Base-by-base conservation (phyloP, 192 early-diverging fungal species). In the Coemansia sp. region DNA sequence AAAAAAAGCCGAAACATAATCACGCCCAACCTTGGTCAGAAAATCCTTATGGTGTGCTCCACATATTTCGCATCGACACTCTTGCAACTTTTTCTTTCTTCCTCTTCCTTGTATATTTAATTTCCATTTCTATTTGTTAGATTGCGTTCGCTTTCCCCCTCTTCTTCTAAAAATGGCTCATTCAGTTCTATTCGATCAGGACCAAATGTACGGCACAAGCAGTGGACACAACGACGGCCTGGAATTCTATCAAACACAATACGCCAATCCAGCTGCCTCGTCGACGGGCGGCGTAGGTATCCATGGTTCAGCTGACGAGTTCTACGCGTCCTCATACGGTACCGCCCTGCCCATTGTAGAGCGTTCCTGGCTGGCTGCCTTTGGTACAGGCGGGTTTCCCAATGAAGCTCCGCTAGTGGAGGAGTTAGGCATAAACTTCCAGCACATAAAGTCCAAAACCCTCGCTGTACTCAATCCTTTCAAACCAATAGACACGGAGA, bases 351-450 rank as follows among this genome's bases (percentile, higher is more conserved):
- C 71, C 1, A 78, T 79, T 38, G 84, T 85, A 4, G 76, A 75
- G 71, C 73, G 76, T 16, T 79, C 76, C 13, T 82, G 73, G 68
- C 60, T 77, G 71, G 84, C 84, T 2, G 97, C 97, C 10, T 98
- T 99, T 85, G 89, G 91, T 24, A 91, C 95, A 5, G 95, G 95
- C 35, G 96, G 93, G 8, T 90, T 93, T 59, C 92, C 90, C 35
- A 94, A 93, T 61, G 97, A 99, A 68, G 92, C 93, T 38, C 95
- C 97, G 53, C 76, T 99, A 61, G 73, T 99, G 70, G 95, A 98
- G 43, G 97, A 99, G 77, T 88, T 99, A 40, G 97, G 94, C 1
- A 89, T 99, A 59, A 96, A 97, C 75, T 97, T 98, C 70, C 80
- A 75, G 52, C 95, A 99, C 74, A 97, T 99, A 71, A 86, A 89